Conservation (phyloP, 352 stramenopile species). For the Globisporangium rhizosaccharum region DNA sequence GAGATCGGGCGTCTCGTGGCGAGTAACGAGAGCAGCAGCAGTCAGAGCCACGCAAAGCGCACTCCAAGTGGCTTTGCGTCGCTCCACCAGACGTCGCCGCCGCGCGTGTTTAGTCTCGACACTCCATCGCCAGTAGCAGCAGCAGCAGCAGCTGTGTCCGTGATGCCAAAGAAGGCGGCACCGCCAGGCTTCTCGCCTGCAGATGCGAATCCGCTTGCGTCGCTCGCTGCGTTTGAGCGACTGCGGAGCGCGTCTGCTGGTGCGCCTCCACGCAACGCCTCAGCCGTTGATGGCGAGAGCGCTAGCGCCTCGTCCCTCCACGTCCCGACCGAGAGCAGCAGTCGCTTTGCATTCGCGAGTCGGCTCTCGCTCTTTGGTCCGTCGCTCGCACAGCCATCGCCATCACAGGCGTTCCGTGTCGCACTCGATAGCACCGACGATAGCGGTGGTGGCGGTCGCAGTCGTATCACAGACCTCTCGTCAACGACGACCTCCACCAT, state of each 20-base stretch:
- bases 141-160: background rate
- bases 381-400: slow-evolving; percentile 4
- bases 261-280: no score
- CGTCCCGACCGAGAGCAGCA: slow-evolving; percentile 4
- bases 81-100: background rate
- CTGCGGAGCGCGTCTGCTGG: slow-evolving; percentile 13
- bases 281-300: background rate
- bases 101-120: background rate
- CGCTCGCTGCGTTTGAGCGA: slow-evolving; percentile 41
- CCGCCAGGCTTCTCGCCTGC: slow-evolving; percentile 56
- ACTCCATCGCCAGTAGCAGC: background rate
- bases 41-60: background rate
- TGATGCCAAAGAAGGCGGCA: slow-evolving; percentile 19
- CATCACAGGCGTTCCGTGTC: background rate
- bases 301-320: background rate
- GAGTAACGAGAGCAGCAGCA: background rate
- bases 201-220: slow-evolving; percentile 46
- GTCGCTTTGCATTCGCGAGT: slow-evolving; percentile 24
- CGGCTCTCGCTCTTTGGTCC: slow-evolving; percentile 45
- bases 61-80: background rate
- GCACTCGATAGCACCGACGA: background rate
- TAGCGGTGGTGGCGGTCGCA: background rate
- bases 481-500: no score
- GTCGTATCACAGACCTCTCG: no score
- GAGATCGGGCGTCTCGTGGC: slow-evolving; percentile 16